Evolutionary conservation across 441 rosid species (phyloP).

Genomic region (Iberis amara): DNA sequence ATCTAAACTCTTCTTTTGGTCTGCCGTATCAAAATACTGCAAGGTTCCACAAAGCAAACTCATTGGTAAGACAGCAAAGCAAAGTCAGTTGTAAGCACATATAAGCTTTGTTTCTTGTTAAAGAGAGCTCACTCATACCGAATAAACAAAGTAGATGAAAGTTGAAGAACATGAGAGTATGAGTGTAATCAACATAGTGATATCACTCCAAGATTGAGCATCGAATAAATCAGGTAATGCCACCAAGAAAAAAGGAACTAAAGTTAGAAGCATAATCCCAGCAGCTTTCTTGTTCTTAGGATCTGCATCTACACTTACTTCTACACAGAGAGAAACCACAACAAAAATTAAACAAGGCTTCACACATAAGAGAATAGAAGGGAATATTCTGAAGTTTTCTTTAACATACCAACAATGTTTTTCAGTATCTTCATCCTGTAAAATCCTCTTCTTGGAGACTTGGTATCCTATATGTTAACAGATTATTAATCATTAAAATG

Average conservation of each 20-base stretch:
- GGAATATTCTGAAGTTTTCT: background rate
- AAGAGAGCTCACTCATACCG: constrained; percentile 17
- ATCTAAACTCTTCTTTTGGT: constrained; percentile 30
- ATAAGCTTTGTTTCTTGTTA: background rate
- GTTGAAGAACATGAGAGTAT: constrained; percentile 18
- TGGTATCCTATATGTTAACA: constrained; percentile 21
- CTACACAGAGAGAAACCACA: constrained; percentile 8
- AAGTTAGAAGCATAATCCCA: constrained; percentile 25
- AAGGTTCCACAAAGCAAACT: constrained; percentile 1
- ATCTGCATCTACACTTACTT: constrained; percentile 22
- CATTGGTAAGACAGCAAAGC: background rate
- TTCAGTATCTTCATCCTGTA: constrained; percentile 27
- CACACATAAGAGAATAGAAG: background rate
- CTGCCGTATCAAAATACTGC: constrained; percentile 31
- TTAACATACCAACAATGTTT: constrained; percentile 25
- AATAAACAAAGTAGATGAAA: constrained; percentile 22
- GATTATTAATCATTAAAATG: background rate
- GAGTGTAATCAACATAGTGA: constrained; percentile 19
- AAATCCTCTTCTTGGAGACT: constrained; percentile 30
- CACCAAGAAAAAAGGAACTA: constrained; percentile 25
- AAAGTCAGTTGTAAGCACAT: background rate
- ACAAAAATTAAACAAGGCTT: constrained; percentile 2
- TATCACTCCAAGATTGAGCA: constrained; percentile 20
- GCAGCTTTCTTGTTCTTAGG: constrained; percentile 28
- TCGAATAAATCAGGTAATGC: constrained; percentile 27